Conservation (phyloP, 2,329 filamentous ascomycete genomes). For the Cladosporium austrohemisphaericum region DNA sequence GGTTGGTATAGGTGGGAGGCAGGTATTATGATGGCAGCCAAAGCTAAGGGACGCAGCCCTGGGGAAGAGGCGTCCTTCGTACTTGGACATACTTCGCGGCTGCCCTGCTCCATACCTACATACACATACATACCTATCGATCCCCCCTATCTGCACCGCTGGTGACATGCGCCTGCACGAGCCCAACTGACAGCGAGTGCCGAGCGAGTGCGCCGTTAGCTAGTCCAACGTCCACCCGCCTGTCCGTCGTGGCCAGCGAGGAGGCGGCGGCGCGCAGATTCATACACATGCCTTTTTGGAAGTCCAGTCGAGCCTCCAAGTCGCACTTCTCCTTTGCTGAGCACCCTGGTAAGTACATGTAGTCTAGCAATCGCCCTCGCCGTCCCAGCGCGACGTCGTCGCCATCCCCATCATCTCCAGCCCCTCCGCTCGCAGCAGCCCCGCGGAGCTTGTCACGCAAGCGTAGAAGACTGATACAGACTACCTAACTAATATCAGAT, state of each 20-base stretch:
- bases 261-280: conserved; percentile 4
- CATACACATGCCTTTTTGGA: conserved; percentile 13
- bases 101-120: not conserved
- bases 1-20: conserved; percentile 11
- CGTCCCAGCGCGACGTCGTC: too few relatives aligned
- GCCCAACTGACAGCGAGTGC: not conserved
- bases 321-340: conserved; percentile 12
- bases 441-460: too few relatives aligned
- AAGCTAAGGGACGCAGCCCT: not conserved
- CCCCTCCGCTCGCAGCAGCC: too few relatives aligned
- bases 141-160: too few relatives aligned
- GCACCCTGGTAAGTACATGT: not conserved
- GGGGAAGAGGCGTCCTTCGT: not conserved
- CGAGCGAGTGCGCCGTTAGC: not conserved
- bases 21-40: conserved; percentile 3
- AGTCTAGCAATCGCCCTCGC: not conserved
- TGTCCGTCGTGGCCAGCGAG: conserved; percentile 7
- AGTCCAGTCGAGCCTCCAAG: conserved; percentile 11
- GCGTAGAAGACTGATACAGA: not conserved
- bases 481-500: conserved; percentile 3
- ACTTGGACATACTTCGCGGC: not conserved
- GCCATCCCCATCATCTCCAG: too few relatives aligned
- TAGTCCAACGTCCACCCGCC: conserved; percentile 10
- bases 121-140: not conserved
- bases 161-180: not conserved